Base-by-base conservation (phyloP, 768 basidiomycete species). In the Podaxis sp. region DNA sequence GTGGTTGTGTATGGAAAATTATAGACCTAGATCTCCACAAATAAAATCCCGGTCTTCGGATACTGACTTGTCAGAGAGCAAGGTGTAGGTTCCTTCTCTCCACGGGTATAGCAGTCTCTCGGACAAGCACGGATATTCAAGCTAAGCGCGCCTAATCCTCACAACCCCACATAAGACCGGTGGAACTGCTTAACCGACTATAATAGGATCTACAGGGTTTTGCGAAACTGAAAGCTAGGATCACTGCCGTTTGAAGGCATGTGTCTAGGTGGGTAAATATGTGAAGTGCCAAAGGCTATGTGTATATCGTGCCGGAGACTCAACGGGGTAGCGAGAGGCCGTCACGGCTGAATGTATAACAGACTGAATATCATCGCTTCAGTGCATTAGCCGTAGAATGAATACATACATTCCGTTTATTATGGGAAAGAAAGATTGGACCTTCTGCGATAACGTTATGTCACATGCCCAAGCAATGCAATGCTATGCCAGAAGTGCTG, bases 351-450 rank as follows among this genome's bases (percentile, higher is more conserved):
- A 33, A 33, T 9, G 33, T 33, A 9, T 9, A 57, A 15, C 22
- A 44, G 24, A 42, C 6, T 57, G 22, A 57, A 30, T 57, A 28
- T 6, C 56, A 17, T 57, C 56, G 56, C 56, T 57, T 57, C 56
- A 24, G 56, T 13, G 19, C 13, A n/a, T 42, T 44, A 40, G 38
- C 36, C 36, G 54, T 39, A 22, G 54, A 56, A 38, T 56, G 56
- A 38, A 44, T 44, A 44, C 28, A 38, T 55, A 44, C 42, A 44
- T 36, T 7, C 22, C 53, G 36, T 9, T 38, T 36, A 55, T 30
- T 17, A 44, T 51, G 26, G 12, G 49, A 51, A 51, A 19, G 44
- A 46, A 46, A 46, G 8, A 46, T 46, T 19, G 44, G 44, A 46
- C 17, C 7, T 19, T 46, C 17, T 46, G 19, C 11, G 13, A 13